Base-by-base conservation (phyloP, 106 monocot genomes). In the Dactylorhiza incarnata region DNA sequence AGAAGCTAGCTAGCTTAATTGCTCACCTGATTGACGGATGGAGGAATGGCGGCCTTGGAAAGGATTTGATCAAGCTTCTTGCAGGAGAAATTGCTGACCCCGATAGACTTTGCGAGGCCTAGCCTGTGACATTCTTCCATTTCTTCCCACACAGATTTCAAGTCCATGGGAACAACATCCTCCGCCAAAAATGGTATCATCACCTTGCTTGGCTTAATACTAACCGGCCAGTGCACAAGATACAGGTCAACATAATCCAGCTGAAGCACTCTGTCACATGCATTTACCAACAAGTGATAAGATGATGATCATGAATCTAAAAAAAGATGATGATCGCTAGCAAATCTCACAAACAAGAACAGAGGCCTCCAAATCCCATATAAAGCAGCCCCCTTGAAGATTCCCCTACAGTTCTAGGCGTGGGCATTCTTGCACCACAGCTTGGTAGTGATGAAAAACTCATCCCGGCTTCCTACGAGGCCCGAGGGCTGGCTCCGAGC, bases 91-190 rank as follows among this genome's bases (percentile, higher is more conserved):
- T 88, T 88, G 45, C 88, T 88, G 9, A 88, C 88, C 1, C 88
- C 85, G 37, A 88, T 85, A 1, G 85, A 46, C 61, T 55, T 88
- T 0, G 77, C 20, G 7, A 87, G 73, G 45, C 87, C 87, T 4
- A 82, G 49, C 68, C 48, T 82, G 7, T 87, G 84, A 49, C 87
- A 87, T 79, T 87, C 84, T 70, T 87, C 87, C 84, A 87, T 87
- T 47, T 68, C 87, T 29, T 76, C 70, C 87, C 87, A 87, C 10
- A 84, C 74, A 8, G 63, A 75, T 25, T 80, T 76, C 45, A 82
- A 37, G 54, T 88, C 85, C 70, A 85, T 52, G 1, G 78, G 85
- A 9, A 82, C 25, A 4, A 82, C 13, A 48, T 85, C 88, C 52
- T 88, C 82, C 7, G 47, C 29, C 13, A 79, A 48, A n/a, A 82